These are phyloP conservation scores for Myxozyma neotropica DNA, from an alignment of 805 yeast species.

Conservation along the genomic window DNA sequence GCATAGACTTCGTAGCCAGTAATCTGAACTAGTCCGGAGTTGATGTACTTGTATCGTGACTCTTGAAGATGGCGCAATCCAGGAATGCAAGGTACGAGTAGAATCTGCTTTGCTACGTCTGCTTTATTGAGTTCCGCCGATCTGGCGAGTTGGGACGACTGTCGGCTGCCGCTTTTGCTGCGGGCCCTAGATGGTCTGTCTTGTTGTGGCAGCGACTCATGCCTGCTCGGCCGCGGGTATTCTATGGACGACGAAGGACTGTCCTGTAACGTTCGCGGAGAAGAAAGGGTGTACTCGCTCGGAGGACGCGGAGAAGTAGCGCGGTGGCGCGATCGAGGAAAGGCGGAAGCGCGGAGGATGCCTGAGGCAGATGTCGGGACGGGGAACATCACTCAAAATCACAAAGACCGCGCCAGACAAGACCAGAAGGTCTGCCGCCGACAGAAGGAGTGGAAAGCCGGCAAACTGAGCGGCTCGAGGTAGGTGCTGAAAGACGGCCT, in stretches of 20 bases:
- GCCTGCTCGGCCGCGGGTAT: background rate
- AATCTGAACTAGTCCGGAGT: constrained; percentile 39
- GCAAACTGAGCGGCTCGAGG: background rate
- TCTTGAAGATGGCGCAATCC: constrained; percentile 2
- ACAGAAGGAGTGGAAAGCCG: background rate
- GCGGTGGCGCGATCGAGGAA: constrained; percentile 4
- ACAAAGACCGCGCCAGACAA: background rate
- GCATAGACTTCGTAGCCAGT: constrained; percentile 85
- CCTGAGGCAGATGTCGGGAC: background rate
- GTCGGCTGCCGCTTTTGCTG: background rate
- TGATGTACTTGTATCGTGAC: background rate
- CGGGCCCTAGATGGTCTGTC: background rate
- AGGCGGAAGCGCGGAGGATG: background rate
- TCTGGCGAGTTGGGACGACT: background rate
- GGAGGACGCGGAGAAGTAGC: background rate
- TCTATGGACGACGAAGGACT: background rate
- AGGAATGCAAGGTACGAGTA: constrained; percentile 13
- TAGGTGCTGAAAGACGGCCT: too few species aligned
- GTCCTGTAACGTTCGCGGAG: background rate
- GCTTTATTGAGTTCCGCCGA: background rate
- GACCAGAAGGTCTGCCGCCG: constrained; percentile 2
- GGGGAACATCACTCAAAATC: background rate
- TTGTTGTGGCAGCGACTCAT: background rate
- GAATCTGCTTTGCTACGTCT: background rate
- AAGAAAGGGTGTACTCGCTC: background rate